phyloP scores from a whole-genome alignment of 202 grass and related monocot genomes.

The Miscanthus sacchariflorus region DNA sequence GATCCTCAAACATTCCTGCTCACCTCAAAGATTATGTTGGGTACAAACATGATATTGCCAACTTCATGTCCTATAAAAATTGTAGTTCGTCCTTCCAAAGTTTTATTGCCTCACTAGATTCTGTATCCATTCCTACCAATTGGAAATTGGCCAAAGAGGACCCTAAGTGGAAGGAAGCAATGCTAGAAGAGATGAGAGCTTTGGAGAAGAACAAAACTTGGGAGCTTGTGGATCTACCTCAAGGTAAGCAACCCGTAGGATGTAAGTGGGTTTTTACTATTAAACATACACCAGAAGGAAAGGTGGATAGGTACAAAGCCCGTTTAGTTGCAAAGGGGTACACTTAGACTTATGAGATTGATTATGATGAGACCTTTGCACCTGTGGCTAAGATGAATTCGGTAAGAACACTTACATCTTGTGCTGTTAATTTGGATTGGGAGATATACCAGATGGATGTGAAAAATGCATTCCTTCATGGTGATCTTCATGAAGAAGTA shows the following conservation, averaged over 20 bases:
- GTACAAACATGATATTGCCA: not conserved
- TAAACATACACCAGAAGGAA: not conserved
- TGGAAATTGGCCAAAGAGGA: not conserved
- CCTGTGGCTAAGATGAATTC: too few species aligned
- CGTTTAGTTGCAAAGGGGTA: too few species aligned
- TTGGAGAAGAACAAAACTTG: too few species aligned
- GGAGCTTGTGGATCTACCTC: not conserved
- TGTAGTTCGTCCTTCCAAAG: not conserved
- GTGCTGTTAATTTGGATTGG: too few species aligned
- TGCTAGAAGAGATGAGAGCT: not conserved
- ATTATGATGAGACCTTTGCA: too few species aligned
- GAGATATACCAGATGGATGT: too few species aligned
- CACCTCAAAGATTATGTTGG: not conserved
- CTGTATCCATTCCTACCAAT: not conserved
- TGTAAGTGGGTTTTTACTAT: not conserved
- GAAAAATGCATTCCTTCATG: too few species aligned
- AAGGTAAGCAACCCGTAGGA: not conserved
- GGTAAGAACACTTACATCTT: too few species aligned
- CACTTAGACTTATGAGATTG: too few species aligned
- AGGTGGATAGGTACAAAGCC: not conserved
- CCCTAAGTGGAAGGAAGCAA: slow-evolving; percentile 18
- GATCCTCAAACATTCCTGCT: too few species aligned
- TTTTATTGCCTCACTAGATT: not conserved
- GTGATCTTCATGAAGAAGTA: too few species aligned
- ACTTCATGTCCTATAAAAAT: not conserved